A percentile compares a stretch with the other conserved stretches of the same genome.
These are phyloP conservation scores for Neoascochyta sp. DNA, from an alignment of 2,329 filamentous ascomycete genomes.

Conservation along the genomic window DNA sequence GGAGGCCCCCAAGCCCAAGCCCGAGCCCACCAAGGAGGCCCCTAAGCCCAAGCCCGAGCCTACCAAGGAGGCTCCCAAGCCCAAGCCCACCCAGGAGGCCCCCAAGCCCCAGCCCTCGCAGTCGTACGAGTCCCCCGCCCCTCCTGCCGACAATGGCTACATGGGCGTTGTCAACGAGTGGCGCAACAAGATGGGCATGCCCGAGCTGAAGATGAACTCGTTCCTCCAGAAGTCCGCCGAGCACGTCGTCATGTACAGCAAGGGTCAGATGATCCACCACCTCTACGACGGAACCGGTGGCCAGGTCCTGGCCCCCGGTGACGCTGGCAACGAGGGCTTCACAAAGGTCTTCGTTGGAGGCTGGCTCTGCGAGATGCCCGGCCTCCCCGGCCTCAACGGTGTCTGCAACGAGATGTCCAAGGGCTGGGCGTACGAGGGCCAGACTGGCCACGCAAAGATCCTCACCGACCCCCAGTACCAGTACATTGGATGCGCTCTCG, in stretches of 20 bases:
- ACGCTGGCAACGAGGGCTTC: constrained; percentile 22
- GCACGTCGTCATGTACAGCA: constrained; percentile 19
- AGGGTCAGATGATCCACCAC: constrained; percentile 32
- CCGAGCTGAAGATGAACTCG: constrained; percentile 11
- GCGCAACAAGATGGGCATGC: constrained; percentile 28
- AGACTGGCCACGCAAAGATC: constrained; percentile 34
- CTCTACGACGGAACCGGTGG: constrained; percentile 27
- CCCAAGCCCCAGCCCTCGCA: constrained; percentile 8
- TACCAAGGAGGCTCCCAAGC: constrained; percentile 7
- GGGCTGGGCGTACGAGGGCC: constrained; percentile 30
- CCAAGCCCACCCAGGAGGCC: constrained; percentile 3
- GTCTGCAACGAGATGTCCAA: constrained; percentile 20
- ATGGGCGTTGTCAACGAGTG: constrained; percentile 25
- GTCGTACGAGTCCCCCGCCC: constrained; percentile 6
- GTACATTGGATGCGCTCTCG: constrained; percentile 28
- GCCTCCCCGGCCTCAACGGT: constrained; percentile 21
- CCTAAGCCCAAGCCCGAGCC: constrained; percentile 6
- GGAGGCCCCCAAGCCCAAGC: constrained; percentile 5
- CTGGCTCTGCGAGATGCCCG: constrained; percentile 36
- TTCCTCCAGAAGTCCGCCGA: constrained; percentile 27
- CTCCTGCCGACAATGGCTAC: constrained; percentile 18
- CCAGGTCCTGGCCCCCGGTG: constrained; percentile 30
- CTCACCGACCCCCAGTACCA: constrained; percentile 22
- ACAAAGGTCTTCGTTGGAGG: constrained; percentile 31
- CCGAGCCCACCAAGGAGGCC: constrained; percentile 2